Evolutionary conservation across 768 basidiomycete genomes (phyloP).

Genomic region (Mycena chlorophos): DNA sequence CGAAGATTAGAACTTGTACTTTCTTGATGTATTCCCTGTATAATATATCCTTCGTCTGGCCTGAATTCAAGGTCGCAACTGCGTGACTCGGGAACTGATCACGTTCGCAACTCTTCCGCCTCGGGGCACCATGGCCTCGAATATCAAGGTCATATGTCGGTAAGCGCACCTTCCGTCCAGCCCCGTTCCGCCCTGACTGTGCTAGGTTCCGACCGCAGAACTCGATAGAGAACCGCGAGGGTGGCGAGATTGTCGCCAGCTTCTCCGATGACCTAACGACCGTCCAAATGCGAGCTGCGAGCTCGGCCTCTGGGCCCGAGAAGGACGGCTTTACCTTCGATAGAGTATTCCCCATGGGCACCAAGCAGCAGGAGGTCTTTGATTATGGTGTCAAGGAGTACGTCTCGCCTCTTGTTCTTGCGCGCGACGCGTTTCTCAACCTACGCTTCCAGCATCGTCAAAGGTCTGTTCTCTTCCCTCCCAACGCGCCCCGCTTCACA

Average conservation of each 20-base stretch:
- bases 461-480: constrained; percentile 50
- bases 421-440: constrained; percentile 10
- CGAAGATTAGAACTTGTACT: constrained; percentile 39
- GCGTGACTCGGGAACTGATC: no score
- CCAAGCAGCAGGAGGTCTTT: constrained; percentile 91
- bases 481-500: constrained; percentile 9
- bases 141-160: constrained; percentile 99
- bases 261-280: constrained; percentile 87
- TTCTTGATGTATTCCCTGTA: not conserved
- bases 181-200: constrained; percentile 11
- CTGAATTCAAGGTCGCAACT: no score
- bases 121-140: constrained; percentile 60
- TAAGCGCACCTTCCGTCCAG: constrained; percentile 40
- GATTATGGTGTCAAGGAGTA: constrained; percentile 98
- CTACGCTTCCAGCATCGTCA: constrained; percentile 70
- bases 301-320: constrained; percentile 78
- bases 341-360: constrained; percentile 90
- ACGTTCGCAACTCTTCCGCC: no score
- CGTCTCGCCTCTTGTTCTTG: constrained; percentile 38
- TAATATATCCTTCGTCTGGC: no score
- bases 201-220: constrained; percentile 93
- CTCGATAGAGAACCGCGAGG: constrained; percentile 83
- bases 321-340: constrained; percentile 98
- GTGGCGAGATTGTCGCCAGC: constrained; percentile 85
- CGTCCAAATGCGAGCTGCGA: constrained; percentile 73